These are phyloP conservation scores for Ilyonectria robusta DNA, from an alignment of 2,329 filamentous ascomycete genomes.

Conservation along the genomic window DNA sequence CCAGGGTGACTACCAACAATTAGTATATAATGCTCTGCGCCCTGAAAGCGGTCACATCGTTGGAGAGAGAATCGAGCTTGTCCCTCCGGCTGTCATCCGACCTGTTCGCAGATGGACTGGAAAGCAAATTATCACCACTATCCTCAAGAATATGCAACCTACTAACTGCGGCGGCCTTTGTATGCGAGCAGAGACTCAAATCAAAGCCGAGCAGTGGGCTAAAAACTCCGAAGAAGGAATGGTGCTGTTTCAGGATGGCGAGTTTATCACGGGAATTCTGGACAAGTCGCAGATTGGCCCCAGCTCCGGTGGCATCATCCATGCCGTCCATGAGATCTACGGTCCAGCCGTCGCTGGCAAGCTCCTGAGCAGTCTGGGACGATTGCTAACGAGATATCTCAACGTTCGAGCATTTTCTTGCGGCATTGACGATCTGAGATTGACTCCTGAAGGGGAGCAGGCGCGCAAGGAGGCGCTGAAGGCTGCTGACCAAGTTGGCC, in stretches of 20 bases:
- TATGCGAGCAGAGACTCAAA: constrained; percentile 83
- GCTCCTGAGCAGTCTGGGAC: constrained; percentile 88
- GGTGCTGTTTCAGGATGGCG: constrained; percentile 88
- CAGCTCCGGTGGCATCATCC: constrained; percentile 87
- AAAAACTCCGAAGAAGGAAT: constrained; percentile 80
- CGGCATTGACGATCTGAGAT: constrained; percentile 93
- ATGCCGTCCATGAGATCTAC: constrained; percentile 94
- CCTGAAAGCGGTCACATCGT: constrained; percentile 93
- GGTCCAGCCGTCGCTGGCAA: constrained; percentile 89
- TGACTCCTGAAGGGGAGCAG: constrained; percentile 85
- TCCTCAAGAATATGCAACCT: constrained; percentile 92
- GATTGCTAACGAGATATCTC: constrained; percentile 89
- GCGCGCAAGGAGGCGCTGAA: constrained; percentile 77
- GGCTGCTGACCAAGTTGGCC: constrained; percentile 78
- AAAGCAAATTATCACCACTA: constrained; percentile 94
- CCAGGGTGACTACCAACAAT: constrained; percentile 88
- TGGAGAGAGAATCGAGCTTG: constrained; percentile 83
- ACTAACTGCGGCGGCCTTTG: constrained; percentile 81
- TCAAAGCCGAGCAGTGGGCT: constrained; percentile 86
- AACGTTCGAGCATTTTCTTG: constrained; percentile 97
- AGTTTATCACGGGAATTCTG: constrained; percentile 90
- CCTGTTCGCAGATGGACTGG: constrained; percentile 91
- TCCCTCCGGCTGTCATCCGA: constrained; percentile 86
- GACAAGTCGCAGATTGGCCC: constrained; percentile 97
- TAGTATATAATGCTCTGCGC: constrained; percentile 91